Evolutionary conservation across 2,329 filamentous ascomycete genomes (phyloP), one percentile per base, ranked within the genome.

Genomic region (Corniculantispora saksenae): DNA sequence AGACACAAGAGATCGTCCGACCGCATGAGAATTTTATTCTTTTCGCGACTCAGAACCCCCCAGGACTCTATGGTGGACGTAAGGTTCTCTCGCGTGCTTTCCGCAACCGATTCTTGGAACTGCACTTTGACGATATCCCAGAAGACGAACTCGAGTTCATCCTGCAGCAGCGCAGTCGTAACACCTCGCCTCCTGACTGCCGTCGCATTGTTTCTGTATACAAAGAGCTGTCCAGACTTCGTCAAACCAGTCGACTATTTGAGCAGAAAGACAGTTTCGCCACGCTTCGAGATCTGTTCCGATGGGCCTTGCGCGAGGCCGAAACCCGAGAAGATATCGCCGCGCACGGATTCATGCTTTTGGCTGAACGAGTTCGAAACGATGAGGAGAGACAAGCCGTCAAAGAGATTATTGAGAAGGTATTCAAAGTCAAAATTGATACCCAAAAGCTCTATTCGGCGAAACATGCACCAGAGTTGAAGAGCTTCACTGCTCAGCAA

Each of bases 241-340:
- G 96, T 27, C 96, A 99, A 78, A 93, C 94, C 25, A 94, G 89
- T 73, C 85, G 96, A 53, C 81, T 99, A 6, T 99, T 99, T 74
- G 96, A 99, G 79, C 93, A 97, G 73, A 97, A 97, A 77, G 95
- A 94, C 74, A 94, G 94, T 75, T 99, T 99, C 76, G 95, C 96
- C 2, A 99, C 95, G 2, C 82, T 99, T 54, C 86, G 95, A 84
- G 95, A 99, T 76, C 82, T 99, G 45, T 99, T 99, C 74, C 86
- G 95, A 70, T 99, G 95, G 95, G 94, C 95, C 3, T 80, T 96
- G 64, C 86, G 95, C 71, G 87, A 89, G 64, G 93, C 93, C 0
- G 92, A 97, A 69, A 92, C 89, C 32, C 88, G 94, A 13, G 91
- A 98, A 68, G 89, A 97, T 68, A 88, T 99, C 65, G 95, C 95